phyloP scores from a whole-genome alignment of 2,329 filamentous ascomycete genomes.

The Neopestalotiopsis rosae region DNA sequence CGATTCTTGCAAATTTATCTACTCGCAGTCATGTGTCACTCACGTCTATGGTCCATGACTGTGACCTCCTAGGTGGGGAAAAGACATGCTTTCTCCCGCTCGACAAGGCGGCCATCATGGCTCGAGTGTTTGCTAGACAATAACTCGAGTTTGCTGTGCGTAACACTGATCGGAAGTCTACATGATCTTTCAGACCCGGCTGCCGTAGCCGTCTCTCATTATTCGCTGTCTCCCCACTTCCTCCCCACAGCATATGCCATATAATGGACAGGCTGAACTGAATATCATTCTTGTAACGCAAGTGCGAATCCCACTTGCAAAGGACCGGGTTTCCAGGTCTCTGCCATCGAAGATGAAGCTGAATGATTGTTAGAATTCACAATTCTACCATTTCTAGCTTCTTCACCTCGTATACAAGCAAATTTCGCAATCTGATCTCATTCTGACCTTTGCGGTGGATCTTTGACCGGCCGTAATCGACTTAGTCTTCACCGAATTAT shows the following conservation, averaged over 20 bases:
- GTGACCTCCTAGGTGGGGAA: background rate
- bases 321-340: too few species aligned
- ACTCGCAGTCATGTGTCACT: background rate
- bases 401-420: too few species aligned
- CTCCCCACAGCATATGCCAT: background rate
- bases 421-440: too few species aligned
- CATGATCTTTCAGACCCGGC: background rate
- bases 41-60: background rate
- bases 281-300: too few species aligned
- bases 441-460: too few species aligned
- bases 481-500: too few species aligned
- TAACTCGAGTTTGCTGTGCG: background rate
- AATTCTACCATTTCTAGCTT: too few species aligned
- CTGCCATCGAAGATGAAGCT: too few species aligned
- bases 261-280: too few species aligned
- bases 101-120: background rate
- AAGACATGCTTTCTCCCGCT: background rate
- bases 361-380: too few species aligned
- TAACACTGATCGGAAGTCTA: slow-evolving; percentile 3
- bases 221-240: background rate
- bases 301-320: too few species aligned
- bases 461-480: too few species aligned
- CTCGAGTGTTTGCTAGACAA: background rate
- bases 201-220: background rate
- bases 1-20: background rate